A percentile compares a stretch with the other conserved stretches of the same genome.
These are phyloP conservation scores for Perkinsus olseni DNA, from an alignment of 169 alveolate genomes.

Conservation along the genomic window DNA sequence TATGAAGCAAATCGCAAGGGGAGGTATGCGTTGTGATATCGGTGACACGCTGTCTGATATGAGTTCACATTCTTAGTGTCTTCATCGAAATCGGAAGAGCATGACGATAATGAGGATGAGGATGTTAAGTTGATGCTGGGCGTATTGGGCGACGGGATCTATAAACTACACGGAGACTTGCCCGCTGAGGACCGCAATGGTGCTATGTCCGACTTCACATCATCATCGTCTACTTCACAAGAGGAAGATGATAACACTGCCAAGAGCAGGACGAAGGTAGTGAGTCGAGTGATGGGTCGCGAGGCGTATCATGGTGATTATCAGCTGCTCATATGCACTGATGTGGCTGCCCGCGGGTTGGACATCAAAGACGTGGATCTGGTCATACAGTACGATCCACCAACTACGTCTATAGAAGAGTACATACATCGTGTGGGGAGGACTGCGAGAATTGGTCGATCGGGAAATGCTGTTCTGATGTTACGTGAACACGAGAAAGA, in stretches of 20 bases:
- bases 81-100: background rate
- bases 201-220: background rate
- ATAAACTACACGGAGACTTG: slow-evolving; percentile 49
- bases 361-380: slow-evolving; percentile 78
- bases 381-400: slow-evolving; percentile 85
- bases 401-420: slow-evolving; percentile 76
- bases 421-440: slow-evolving; percentile 90
- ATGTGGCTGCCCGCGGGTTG: slow-evolving; percentile 88
- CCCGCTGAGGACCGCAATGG: slow-evolving; percentile 41
- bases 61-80: background rate
- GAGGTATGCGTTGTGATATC: no score
- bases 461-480: slow-evolving; percentile 46
- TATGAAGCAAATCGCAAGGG: background rate
- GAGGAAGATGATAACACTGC: background rate
- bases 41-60: no score
- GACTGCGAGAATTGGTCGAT: slow-evolving; percentile 75
- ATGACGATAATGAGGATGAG: background rate
- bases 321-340: slow-evolving; percentile 74
- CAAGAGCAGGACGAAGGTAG: no score
- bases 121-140: background rate
- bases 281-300: no score
- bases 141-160: slow-evolving; percentile 23
- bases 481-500: slow-evolving; percentile 36
- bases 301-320: slow-evolving; percentile 16
- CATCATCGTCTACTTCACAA: no score